phyloP scores from a whole-genome alignment of 257 asterid genomes.

The Nicotiana knightiana region DNA sequence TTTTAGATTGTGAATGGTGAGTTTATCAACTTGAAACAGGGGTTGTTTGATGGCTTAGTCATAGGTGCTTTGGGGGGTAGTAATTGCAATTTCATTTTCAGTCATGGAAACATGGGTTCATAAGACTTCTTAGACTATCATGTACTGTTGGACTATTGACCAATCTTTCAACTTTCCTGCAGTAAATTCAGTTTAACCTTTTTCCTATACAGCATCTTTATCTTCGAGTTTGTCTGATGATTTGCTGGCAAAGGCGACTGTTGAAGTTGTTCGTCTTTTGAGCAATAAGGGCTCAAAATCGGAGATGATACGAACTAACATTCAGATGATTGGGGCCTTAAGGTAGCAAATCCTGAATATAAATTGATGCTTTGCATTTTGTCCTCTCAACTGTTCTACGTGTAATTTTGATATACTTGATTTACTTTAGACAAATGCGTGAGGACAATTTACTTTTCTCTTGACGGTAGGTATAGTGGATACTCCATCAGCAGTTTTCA shows the following conservation, averaged over 20 bases:
- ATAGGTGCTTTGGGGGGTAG: not conserved
- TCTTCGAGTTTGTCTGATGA: constrained; percentile 99
- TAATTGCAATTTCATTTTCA: not conserved
- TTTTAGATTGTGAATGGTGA: not conserved
- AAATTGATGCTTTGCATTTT: constrained; percentile 2
- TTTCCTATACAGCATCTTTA: constrained; percentile 63
- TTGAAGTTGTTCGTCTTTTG: constrained; percentile 70
- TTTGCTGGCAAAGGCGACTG: constrained; percentile 82
- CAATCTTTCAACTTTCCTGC: not conserved
- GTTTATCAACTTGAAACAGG: constrained; percentile 2
- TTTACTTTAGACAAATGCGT: not conserved
- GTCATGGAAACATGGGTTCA: not conserved
- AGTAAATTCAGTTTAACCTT: not conserved
- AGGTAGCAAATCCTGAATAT: constrained; percentile 41
- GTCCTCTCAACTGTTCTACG: not conserved
- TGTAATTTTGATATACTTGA: not conserved
- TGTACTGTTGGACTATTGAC: not conserved
- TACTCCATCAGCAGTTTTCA: not conserved
- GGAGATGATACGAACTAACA: constrained; percentile 86
- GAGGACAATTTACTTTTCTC: not conserved
- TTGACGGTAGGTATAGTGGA: not conserved
- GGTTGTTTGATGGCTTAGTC: not conserved
- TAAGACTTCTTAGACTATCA: not conserved
- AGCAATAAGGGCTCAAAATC: constrained; percentile 57
- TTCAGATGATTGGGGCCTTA: constrained; percentile 97